A percentile compares a stretch with the other conserved stretches of the same genome.
Evolutionary conservation across 2,329 filamentous ascomycete genomes (phyloP).

Genomic region (Orbilia brochopaga): DNA sequence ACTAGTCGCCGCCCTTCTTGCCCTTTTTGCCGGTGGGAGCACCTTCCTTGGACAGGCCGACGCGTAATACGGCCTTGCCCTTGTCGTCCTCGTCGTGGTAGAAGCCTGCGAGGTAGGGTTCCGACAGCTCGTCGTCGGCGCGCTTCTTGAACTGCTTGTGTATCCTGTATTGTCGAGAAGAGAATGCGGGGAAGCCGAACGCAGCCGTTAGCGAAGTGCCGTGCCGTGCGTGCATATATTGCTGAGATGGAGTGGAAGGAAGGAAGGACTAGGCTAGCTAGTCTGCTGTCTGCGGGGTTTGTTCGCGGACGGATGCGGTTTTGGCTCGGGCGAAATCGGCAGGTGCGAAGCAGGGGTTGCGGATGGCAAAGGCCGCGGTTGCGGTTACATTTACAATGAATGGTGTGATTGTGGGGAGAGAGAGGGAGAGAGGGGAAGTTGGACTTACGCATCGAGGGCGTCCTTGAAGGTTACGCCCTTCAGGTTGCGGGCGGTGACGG

Average conservation of each 20-base stretch:
- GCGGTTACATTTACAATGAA: no score
- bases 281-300: conserved; percentile 3
- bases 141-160: conserved; percentile 58
- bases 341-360: conserved; percentile 3
- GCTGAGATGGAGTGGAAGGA: no score
- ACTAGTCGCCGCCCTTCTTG: conserved; percentile 64
- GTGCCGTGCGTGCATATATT: no score
- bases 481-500: conserved; percentile 86
- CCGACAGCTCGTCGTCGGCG: conserved; percentile 89
- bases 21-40: conserved; percentile 66
- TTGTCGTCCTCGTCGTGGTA: conserved; percentile 90
- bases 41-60: conserved; percentile 79
- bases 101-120: conserved; percentile 87
- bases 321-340: neutral
- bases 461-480: conserved; percentile 98
- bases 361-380: conserved; percentile 4
- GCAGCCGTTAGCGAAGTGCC: neutral
- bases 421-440: conserved; percentile 1
- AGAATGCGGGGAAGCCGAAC: conserved; percentile 5
- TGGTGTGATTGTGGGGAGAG: conserved; percentile 18
- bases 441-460: conserved; percentile 71
- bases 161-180: conserved; percentile 16
- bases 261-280: no score
- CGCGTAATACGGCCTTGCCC: conserved; percentile 84
- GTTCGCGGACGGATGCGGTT: conserved; percentile 4